These are phyloP conservation scores for Fusarium sp. DNA, from an alignment of 2,329 filamentous ascomycete genomes.

Conservation along the genomic window DNA sequence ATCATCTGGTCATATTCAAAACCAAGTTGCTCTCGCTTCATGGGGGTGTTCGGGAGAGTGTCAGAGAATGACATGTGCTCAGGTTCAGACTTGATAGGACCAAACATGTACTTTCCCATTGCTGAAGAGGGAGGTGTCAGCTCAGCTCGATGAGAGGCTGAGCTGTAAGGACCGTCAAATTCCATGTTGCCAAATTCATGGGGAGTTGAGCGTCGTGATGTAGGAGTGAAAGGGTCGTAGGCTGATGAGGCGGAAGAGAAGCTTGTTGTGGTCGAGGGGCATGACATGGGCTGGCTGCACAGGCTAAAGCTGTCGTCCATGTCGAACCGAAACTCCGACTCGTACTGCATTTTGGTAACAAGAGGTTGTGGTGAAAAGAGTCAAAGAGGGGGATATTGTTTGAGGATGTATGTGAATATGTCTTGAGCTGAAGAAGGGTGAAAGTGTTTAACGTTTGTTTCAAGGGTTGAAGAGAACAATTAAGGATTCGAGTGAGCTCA, in stretches of 20 bases:
- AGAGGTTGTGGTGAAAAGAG: slow-evolving; percentile 19
- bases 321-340: slow-evolving; percentile 54
- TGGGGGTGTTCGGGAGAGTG: slow-evolving; percentile 52
- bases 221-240: slow-evolving; percentile 60
- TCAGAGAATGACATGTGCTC: slow-evolving; percentile 51
- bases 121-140: slow-evolving; percentile 53
- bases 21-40: slow-evolving; percentile 52
- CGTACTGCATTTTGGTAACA: slow-evolving; percentile 53
- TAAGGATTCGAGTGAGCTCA: slow-evolving; percentile 25
- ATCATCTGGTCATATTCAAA: slow-evolving; percentile 56
- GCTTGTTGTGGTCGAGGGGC: slow-evolving; percentile 52
- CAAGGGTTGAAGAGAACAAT: slow-evolving; percentile 35
- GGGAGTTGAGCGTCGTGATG: slow-evolving; percentile 59
- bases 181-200: slow-evolving; percentile 54
- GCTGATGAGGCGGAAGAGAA: slow-evolving; percentile 56
- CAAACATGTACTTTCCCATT: slow-evolving; percentile 53
- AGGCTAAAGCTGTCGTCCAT: slow-evolving; percentile 57
- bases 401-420: slow-evolving; percentile 23
- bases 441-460: slow-evolving; percentile 30
- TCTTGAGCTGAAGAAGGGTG: slow-evolving; percentile 34
- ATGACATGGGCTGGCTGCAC: slow-evolving; percentile 53
- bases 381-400: slow-evolving; percentile 14
- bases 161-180: slow-evolving; percentile 52
- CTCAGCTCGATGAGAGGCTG: slow-evolving; percentile 47
- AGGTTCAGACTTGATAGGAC: slow-evolving; percentile 51